A percentile compares a stretch with the other conserved stretches of the same genome.
Conservation (phyloP, 495 filamentous ascomycete genomes). For the Talaromyces thailandensis region DNA sequence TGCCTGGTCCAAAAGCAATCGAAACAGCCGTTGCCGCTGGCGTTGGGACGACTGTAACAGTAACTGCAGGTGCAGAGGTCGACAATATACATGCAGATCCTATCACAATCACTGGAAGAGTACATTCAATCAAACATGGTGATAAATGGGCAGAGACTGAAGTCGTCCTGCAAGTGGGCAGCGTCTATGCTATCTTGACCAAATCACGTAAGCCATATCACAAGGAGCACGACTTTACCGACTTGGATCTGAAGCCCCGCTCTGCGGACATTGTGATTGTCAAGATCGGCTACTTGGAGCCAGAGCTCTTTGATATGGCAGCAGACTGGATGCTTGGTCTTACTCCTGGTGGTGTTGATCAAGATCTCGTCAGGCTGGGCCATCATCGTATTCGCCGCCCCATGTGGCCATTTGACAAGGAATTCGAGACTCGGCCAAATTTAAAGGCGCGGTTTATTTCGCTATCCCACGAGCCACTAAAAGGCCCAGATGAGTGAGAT, state of each 20-base stretch:
- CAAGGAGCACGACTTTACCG: slow-evolving; percentile 44
- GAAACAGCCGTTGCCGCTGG: slow-evolving; percentile 36
- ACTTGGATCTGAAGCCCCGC: slow-evolving; percentile 37
- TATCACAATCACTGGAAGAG: slow-evolving; percentile 42
- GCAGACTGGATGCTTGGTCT: slow-evolving; percentile 46
- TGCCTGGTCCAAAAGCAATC: slow-evolving; percentile 42
- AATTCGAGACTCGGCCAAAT: slow-evolving; percentile 26
- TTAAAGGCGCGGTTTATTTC: slow-evolving; percentile 33
- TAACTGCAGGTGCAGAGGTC: slow-evolving; percentile 46
- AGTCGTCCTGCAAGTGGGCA: slow-evolving; percentile 43
- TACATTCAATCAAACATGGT: slow-evolving; percentile 45
- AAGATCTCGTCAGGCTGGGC: slow-evolving; percentile 39
- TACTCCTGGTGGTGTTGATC: slow-evolving; percentile 48
- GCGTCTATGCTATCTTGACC: slow-evolving; percentile 46
- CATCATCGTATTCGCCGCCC: slow-evolving; percentile 41
- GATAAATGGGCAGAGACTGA: slow-evolving; percentile 40
- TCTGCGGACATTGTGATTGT: slow-evolving; percentile 45
- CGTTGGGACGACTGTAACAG: slow-evolving; percentile 39
- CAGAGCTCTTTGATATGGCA: slow-evolving; percentile 47
- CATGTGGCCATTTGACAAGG: slow-evolving; percentile 48
- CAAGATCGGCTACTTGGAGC: slow-evolving; percentile 53
- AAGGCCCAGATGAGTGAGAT: slow-evolving; percentile 7
- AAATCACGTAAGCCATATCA: slow-evolving; percentile 51
- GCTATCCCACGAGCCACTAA: slow-evolving; percentile 27
- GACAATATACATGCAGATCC: slow-evolving; percentile 43